Conservation (phyloP, 23 red algal genomes). For the Agarophyton chilense region DNA sequence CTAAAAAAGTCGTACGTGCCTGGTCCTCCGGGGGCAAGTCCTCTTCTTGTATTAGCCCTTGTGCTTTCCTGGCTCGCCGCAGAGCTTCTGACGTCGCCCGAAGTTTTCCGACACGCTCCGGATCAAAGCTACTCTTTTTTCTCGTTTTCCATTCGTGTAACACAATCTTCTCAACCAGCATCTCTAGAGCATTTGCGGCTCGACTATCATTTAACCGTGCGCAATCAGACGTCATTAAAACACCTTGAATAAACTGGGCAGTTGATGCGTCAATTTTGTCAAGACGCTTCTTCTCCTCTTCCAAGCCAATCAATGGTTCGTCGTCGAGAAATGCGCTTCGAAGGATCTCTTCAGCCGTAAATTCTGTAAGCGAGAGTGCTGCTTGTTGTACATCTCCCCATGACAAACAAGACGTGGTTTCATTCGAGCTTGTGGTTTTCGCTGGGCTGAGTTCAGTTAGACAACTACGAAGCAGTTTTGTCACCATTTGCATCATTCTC, state of each 20-base stretch:
- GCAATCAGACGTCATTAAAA: background rate
- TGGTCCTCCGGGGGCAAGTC: background rate
- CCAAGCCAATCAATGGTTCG: conserved; percentile 12
- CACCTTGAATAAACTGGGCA: background rate
- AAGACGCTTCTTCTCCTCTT: conserved; percentile 40
- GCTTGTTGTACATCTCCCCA: conserved; percentile 29
- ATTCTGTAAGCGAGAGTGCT: conserved; percentile 36
- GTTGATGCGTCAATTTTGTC: conserved; percentile 5
- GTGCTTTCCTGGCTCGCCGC: conserved; percentile 5
- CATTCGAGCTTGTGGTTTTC: background rate
- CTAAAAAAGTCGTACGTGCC: background rate
- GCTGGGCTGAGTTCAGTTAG: background rate
- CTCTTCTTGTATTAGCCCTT: background rate
- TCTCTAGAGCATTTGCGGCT: background rate
- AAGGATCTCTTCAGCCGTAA: conserved; percentile 30
- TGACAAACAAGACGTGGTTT: background rate
- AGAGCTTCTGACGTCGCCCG: conserved; percentile 53
- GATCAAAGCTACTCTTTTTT: conserved; percentile 23
- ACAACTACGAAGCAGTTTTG: conserved; percentile 26
- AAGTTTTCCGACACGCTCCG: conserved; percentile 37
- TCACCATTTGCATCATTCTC: conserved; percentile 4
- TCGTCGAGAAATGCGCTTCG: conserved; percentile 21
- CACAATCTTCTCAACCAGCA: conserved; percentile 14
- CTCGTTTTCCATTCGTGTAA: conserved; percentile 50
- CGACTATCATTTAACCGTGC: background rate